Conservation (phyloP, 2,329 filamentous ascomycete genomes). For the Reticulascus tulasneorum region DNA sequence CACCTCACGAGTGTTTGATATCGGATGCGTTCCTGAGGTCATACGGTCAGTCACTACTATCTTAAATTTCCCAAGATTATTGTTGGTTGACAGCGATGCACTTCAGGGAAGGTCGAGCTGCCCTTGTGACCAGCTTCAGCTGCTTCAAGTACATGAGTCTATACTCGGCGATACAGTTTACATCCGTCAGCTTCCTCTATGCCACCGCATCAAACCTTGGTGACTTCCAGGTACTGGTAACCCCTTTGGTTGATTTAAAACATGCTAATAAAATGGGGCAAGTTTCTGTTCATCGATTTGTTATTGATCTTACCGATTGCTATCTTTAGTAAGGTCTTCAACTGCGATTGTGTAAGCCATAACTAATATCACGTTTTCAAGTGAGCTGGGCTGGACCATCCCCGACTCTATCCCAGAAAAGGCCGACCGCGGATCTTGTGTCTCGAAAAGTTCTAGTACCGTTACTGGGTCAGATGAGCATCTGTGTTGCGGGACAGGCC, state of each 20-base stretch:
- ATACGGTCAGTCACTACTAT: slow-evolving; percentile 58
- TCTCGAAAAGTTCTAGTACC: slow-evolving; percentile 89
- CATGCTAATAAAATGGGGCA: not conserved
- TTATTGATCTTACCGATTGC: slow-evolving; percentile 91
- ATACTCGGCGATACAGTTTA: slow-evolving; percentile 99
- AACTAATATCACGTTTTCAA: slow-evolving; percentile 20
- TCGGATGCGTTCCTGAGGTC: slow-evolving; percentile 88
- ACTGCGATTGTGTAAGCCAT: not conserved
- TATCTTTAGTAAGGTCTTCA: slow-evolving; percentile 68
- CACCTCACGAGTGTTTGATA: slow-evolving; percentile 92
- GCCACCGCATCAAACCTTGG: slow-evolving; percentile 90
- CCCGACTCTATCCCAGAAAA: slow-evolving; percentile 71
- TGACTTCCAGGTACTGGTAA: slow-evolving; percentile 74
- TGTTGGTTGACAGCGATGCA: slow-evolving; percentile 17
- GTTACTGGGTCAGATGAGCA: slow-evolving; percentile 79
- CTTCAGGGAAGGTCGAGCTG: slow-evolving; percentile 81
- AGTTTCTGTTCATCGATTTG: slow-evolving; percentile 93
- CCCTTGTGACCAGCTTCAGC: slow-evolving; percentile 96
- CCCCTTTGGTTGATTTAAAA: not conserved
- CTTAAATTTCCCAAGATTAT: not conserved
- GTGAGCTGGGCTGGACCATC: slow-evolving; percentile 95
- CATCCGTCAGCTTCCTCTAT: slow-evolving; percentile 93
- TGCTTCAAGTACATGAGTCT: slow-evolving; percentile 99
- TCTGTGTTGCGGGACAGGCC: slow-evolving; percentile 76
- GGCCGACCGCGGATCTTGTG: slow-evolving; percentile 87